phyloP scores from a whole-genome alignment of 495 filamentous ascomycete species.

The Rhypophila decipiens region DNA sequence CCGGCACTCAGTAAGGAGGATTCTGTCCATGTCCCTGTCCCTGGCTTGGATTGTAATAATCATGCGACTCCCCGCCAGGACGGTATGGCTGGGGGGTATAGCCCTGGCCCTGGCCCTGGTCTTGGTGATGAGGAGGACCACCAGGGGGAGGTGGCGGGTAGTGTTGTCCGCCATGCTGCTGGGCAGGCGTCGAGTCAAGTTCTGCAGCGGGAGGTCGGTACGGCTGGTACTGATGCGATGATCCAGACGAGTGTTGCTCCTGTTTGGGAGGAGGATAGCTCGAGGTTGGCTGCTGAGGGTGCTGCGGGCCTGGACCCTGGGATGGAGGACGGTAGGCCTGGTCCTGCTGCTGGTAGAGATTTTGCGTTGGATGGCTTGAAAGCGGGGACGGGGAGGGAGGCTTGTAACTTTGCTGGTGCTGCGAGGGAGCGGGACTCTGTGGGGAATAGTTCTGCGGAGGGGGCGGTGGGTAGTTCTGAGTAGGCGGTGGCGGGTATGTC shows the following conservation, averaged over 20 bases:
- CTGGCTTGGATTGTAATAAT: neutral
- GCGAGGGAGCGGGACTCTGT: neutral
- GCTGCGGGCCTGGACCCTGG: no score
- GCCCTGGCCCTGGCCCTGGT: no score
- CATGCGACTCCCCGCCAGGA: neutral
- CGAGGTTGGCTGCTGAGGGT: no score
- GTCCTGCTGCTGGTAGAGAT: no score
- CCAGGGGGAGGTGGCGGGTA: constrained; percentile 12
- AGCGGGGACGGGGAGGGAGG: no score
- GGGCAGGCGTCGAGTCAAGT: neutral
- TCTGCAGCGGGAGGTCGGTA: no score
- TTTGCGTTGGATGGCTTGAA: no score
- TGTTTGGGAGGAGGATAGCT: no score
- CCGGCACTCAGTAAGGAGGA: neutral
- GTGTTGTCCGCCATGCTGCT: constrained; percentile 1
- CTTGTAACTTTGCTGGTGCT: constrained; percentile 3
- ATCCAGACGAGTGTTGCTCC: no score
- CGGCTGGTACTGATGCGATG: no score
- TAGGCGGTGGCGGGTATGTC: constrained; percentile 3
- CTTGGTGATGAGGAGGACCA: no score
- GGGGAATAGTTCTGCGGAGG: constrained; percentile 10
- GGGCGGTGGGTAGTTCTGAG: constrained; percentile 10
- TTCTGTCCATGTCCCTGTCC: constrained; percentile 14
- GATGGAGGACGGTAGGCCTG: no score
- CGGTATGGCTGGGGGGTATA: constrained; percentile 7